Evolutionary conservation across 805 yeast genomes (phyloP), one percentile per base, ranked within the genome.

Genomic region (Candida broadrunensis): DNA sequence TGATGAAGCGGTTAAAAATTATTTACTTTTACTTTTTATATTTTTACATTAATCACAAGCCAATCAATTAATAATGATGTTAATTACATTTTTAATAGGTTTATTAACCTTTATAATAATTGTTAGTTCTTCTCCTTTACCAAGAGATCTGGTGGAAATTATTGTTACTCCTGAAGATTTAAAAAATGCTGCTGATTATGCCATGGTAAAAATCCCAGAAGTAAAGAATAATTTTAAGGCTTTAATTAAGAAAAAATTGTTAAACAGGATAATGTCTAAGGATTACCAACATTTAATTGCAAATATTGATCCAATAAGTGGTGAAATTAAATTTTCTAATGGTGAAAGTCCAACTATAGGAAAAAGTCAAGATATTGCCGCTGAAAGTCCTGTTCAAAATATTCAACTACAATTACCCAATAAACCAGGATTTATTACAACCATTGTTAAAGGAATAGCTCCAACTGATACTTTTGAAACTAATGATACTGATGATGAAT

Each of bases 151-250:
- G 18, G 43, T 52, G 12, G 54, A 52, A 30, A 25, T 52, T 12
- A 51, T 49, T 3, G 13, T 52, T 25, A 48, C 50, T 9, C 46
- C 48, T 3, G 45, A 52, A 30, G 57, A 52, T 38, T 29, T 52
- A 9, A 43, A 37, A 33, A 31, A 46, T 33, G 45, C 44, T 18
- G 49, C 54, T 5, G 51, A 45, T 31, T 46, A 48, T 33, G 44
- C 48, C 2, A 33, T 38, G 17, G 29, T 45, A 26, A 49, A 51
- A 39, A 35, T 47, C 2, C 55, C 57, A 17, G 45, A 46, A 21
- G 39, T 47, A n/a, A 50, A 50, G 13, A 36, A 33, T n/a, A 42
- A 42, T n/a, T 35, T 41, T 26, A 47, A 45, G 31, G 42, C 47
- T 11, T 38, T 43, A n/a, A 17, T 48, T 5, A 49, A 48, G 31